Evolutionary conservation across 257 asterid species (phyloP), one percentile per base, ranked within the genome.

Genomic region (Jacaranda mimosifolia): DNA sequence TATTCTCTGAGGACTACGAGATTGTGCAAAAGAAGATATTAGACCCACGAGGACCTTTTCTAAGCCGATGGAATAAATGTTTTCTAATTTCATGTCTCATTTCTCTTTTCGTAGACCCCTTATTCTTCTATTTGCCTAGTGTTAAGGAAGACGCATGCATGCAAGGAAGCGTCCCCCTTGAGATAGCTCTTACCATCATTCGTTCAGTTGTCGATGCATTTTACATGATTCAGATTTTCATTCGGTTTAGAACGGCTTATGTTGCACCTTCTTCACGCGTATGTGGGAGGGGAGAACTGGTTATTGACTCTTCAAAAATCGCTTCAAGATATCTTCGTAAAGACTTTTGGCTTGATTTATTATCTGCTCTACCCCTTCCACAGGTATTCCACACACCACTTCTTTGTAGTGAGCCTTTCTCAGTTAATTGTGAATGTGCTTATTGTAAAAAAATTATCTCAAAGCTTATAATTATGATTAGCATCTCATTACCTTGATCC

Each of bases 281-380:
- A 5, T 89, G 76, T 79, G 97, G 97, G 46, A 75, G 95, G 76
- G 93, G 93, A 43, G 95, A 91, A 70, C 91, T 91, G 6, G 95
- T 89, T 55, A 78, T 91, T 32, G 91, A 90, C 76, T 63, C 93
- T 63, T 73, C 85, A 4, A 89, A 83, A 84, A 88, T 89, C 15
- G 88, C 92, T 56, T 82, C 87, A 1, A 84, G 88, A 73, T 91
- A 91, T 77, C 79, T 89, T 6, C 77, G 81, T 3, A 86, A 63
- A 21, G 89, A 85, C 68, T 89, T 91, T 73, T 87, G 86, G 85
- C 63, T 89, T 14, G 95, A 91, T 48, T 5, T 86, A 0, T 68
- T 91, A 70, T 89, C 93, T 1, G 86, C 92, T 21, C 86, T 91
- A 15, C 97, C 97, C n/a, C 87, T 91, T 71, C 95, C 97, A 14